Evolutionary conservation across 148 eudicot genomes (phyloP), one percentile per base, ranked within the genome.

Genomic region (Rhododendron ferrugineum): DNA sequence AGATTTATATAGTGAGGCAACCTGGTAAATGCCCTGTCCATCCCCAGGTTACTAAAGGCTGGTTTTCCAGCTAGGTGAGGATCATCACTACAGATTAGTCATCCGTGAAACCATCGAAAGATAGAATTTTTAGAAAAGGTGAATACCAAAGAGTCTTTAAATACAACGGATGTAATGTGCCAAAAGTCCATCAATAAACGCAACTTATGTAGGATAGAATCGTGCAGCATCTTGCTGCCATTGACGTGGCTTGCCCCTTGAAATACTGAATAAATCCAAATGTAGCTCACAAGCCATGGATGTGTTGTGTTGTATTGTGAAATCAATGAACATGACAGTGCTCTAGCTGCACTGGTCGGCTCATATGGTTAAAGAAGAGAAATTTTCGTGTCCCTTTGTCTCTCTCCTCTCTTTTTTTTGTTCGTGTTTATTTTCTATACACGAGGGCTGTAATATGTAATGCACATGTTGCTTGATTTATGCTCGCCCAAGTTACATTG

Each of bases 1-100:
- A 94, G 85, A 94, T 97, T 85, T 97, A 95, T 85, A 94, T 97
- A 16, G 98, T 95, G 79, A 93, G 99, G 86, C 93, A 97, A 75
- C 99, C 98, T 36, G 88, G 91, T 81, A 82, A 78, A 47, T 97
- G 99, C 85, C 89, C 89, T 18, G 46, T 85, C 50, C 68, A 82
- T 56, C 81, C 84, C 0, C 37, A 78, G 90, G 87, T 84, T 85
- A 83, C 81, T 46, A 82, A 80, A 84, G 50, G 84, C 42, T 87
- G 86, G 86, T 79, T 47, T 84, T 81, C 84, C 81, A 16, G 58
- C 86, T 15, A 52, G 26, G 56, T 80, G 79, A 84, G 80, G 36
- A 9, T 28, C n/a, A 34, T 47, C 66, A 18, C 3, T 7, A 32
- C 9, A 56, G 46, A 56, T 5, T 11, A 23, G 32, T 36, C 32